A percentile compares a stretch with the other conserved stretches of the same genome.
Conservation (phyloP, 2,329 filamentous ascomycete genomes). For the Calycina marina region DNA sequence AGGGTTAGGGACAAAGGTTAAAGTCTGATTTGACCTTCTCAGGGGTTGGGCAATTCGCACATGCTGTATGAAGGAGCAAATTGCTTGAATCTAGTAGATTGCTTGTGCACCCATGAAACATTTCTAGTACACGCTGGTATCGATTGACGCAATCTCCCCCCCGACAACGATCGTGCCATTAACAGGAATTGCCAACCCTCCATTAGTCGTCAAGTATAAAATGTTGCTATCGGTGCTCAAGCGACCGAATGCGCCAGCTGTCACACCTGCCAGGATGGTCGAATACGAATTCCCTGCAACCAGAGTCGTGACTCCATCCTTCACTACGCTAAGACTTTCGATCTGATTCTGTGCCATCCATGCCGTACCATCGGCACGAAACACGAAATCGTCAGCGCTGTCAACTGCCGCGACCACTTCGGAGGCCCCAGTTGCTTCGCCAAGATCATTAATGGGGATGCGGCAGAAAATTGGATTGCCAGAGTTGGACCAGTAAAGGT, state of each 20-base stretch:
- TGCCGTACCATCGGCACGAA: constrained; percentile 5
- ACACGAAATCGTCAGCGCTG: constrained; percentile 9
- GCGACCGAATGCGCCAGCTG: constrained; percentile 10
- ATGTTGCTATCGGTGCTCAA: constrained; percentile 2
- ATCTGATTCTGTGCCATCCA: constrained; percentile 7
- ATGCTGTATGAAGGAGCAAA: too few species aligned
- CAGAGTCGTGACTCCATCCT: neutral
- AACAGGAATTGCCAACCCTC: constrained; percentile 2
- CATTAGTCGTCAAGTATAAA: constrained; percentile 6
- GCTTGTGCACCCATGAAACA: neutral
- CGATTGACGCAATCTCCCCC: constrained; percentile 3
- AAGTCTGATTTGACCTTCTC: too few species aligned
- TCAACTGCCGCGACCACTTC: constrained; percentile 5
- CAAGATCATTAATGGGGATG: constrained; percentile 9
- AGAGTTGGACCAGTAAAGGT: constrained; percentile 19
- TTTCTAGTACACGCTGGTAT: constrained; percentile 2
- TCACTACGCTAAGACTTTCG: constrained; percentile 6
- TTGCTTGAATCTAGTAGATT: neutral
- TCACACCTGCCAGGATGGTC: constrained; percentile 9
- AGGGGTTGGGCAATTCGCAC: too few species aligned
- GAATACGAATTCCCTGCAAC: constrained; percentile 6
- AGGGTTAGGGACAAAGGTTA: too few species aligned
- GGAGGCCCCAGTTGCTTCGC: constrained; percentile 5
- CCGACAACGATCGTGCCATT: constrained; percentile 4
- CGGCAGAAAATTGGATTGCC: constrained; percentile 12